These are phyloP conservation scores for Calendula officinalis DNA, from an alignment of 129 eudicot genomes.

Conservation along the genomic window DNA sequence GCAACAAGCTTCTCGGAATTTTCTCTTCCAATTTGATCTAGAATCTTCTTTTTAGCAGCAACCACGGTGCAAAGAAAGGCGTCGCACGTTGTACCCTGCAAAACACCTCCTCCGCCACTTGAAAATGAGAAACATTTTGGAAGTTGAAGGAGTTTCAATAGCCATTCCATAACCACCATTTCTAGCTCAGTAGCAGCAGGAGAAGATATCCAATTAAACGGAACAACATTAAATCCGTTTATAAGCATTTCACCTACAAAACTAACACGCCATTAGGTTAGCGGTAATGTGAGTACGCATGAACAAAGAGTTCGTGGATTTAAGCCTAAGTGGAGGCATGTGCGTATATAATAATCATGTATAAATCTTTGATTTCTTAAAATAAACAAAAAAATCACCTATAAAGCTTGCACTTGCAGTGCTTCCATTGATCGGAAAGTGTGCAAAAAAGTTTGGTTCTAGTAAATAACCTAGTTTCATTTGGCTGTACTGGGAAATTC, in stretches of 20 bases:
- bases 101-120: constrained; percentile 16
- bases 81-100: constrained; percentile 6
- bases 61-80: not conserved
- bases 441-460: too few species aligned
- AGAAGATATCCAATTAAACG: constrained; percentile 26
- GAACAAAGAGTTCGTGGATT: too few species aligned
- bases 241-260: constrained; percentile 9
- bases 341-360: too few species aligned
- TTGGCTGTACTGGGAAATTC: too few species aligned
- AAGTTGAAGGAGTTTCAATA: not conserved
- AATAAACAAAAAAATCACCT: too few species aligned
- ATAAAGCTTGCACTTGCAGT: too few species aligned
- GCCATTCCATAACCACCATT: constrained; percentile 10
- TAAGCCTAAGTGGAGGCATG: too few species aligned
- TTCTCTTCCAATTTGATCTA: not conserved
- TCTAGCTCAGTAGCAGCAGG: constrained; percentile 28
- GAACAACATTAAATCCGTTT: constrained; percentile 8
- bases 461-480: too few species aligned
- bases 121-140: not conserved
- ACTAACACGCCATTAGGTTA: too few species aligned
- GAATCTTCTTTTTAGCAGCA: constrained; percentile 12
- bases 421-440: too few species aligned
- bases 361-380: too few species aligned
- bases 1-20: constrained; percentile 7
- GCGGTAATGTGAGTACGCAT: too few species aligned